Evolutionary conservation across 2,329 filamentous ascomycete species (phyloP).

Genomic region (Biscogniauxia marginata): DNA sequence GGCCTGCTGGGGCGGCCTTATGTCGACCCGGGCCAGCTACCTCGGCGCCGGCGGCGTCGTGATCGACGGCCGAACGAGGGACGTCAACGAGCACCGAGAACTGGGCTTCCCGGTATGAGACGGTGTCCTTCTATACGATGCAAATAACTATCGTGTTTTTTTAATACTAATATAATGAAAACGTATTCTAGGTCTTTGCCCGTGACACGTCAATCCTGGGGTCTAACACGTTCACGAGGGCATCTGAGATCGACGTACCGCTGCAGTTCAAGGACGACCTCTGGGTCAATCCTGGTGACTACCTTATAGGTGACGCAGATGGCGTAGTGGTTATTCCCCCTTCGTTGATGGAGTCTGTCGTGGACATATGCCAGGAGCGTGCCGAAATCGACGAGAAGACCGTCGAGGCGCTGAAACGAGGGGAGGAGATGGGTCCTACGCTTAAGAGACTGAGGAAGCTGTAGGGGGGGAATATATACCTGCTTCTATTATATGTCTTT

Average conservation of each 20-base stretch:
- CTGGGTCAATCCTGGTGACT: slow-evolving; percentile 42
- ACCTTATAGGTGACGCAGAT: slow-evolving; percentile 45
- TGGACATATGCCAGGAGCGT: slow-evolving; percentile 28
- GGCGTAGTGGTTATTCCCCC: slow-evolving; percentile 44
- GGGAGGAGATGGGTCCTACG: slow-evolving; percentile 7
- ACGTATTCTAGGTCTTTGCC: slow-evolving; percentile 40
- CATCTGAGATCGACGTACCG: slow-evolving; percentile 44
- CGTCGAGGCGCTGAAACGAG: slow-evolving; percentile 4
- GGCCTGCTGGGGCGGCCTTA: slow-evolving; percentile 54
- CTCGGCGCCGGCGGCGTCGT: slow-evolving; percentile 47
- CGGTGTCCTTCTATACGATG: not conserved
- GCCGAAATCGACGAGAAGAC: slow-evolving; percentile 31
- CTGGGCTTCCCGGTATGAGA: slow-evolving; percentile 42
- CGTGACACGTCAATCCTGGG: slow-evolving; percentile 36
- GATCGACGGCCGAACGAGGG: slow-evolving; percentile 52
- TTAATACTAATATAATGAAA: too few species aligned
- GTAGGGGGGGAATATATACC: too few species aligned
- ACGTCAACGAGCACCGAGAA: slow-evolving; percentile 52
- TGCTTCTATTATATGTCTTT: too few species aligned
- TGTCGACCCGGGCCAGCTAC: slow-evolving; percentile 47
- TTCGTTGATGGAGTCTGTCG: slow-evolving; percentile 35
- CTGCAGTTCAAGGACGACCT: slow-evolving; percentile 39
- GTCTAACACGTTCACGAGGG: slow-evolving; percentile 42
- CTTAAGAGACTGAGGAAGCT: slow-evolving; percentile 6
- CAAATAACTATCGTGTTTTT: too few species aligned